Evolutionary conservation across 2,329 filamentous ascomycete species (phyloP), one percentile per base, ranked within the genome.

Genomic region (Xylogone sp.): DNA sequence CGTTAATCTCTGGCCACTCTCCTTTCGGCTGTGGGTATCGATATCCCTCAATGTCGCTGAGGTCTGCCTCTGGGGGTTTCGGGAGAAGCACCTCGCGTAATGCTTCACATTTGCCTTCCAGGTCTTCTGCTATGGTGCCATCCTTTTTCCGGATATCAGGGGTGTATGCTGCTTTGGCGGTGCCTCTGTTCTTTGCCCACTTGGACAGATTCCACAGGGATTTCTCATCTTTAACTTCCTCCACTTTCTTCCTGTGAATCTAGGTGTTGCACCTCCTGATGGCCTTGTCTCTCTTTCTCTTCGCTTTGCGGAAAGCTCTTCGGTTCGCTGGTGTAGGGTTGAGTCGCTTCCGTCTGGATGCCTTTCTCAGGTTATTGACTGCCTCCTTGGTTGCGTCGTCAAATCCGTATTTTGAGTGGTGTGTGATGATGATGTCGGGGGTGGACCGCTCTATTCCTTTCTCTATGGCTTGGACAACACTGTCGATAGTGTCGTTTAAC

Each of bases 41-140:
- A 24, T 18, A 42, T 19, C 24, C 42, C 12, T 52, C 34, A 43
- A 54, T 57, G 45, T 58, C 56, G 12, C 42, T 2, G n/a, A 59
- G 54, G 34, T 58, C 52, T 43, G 45, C 47, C 51, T 56, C 49
- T 22, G 42, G 55, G 12, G 45, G 49, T 9, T 46, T 56, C 31
- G 49, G 54, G 45, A 58, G 48, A 62, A 49, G 62, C 61, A n/a
- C 62, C 51, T 21, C 61, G 55, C 45, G 62, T 45, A 51, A 22
- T 60, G 45, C 54, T 62, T 56, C 24, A 46, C 39, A 39, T 49
- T 51, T n/a, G 59, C 60, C 54, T 64, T 63, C 49, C 56, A 50
- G 48, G 43, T 47, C 39, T 52, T 64, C 62, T n/a, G 56, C 53
- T 16, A 39, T 39, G 5, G 34, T 18, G 34, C 34, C 34, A 16